Conservation (phyloP, 2,329 filamentous ascomycete genomes). For the Tolypocladium amazonense region DNA sequence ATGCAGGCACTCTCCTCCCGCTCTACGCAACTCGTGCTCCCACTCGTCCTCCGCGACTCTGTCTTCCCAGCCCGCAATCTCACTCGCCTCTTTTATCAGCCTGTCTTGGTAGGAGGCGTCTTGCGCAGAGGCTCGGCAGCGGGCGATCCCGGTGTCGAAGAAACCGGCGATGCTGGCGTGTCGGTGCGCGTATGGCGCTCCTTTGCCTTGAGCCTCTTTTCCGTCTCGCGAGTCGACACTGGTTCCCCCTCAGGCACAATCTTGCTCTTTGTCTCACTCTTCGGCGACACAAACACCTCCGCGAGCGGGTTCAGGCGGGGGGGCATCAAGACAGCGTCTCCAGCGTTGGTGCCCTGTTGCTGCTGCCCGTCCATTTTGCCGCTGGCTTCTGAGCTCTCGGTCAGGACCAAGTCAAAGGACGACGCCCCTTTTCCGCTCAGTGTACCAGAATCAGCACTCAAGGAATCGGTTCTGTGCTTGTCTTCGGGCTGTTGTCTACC, state of each 20-base stretch:
- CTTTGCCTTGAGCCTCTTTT: neutral
- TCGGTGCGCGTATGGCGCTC: neutral
- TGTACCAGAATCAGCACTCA: neutral
- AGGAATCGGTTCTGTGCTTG: neutral
- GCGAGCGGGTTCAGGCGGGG: slow-evolving; percentile 1
- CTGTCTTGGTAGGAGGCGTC: neutral
- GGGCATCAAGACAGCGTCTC: neutral
- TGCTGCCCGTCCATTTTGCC: neutral
- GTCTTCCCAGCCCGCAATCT: too few species aligned
- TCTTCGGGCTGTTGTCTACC: slow-evolving; percentile 3
- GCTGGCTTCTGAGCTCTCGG: neutral
- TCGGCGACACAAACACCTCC: neutral
- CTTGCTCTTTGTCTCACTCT: neutral
- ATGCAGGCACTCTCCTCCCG: neutral
- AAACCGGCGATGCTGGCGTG: neutral
- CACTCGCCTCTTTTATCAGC: neutral
- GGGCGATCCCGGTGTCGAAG: neutral
- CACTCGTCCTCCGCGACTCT: neutral
- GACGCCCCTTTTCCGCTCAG: slow-evolving; percentile 2
- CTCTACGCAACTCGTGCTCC: neutral
- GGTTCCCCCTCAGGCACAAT: neutral
- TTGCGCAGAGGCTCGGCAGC: neutral
- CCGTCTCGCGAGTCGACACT: neutral
- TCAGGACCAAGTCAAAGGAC: neutral
- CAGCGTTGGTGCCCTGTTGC: neutral